Conservation (phyloP, 768 basidiomycete species). For the Hygrophoropsis aurantiaca region DNA sequence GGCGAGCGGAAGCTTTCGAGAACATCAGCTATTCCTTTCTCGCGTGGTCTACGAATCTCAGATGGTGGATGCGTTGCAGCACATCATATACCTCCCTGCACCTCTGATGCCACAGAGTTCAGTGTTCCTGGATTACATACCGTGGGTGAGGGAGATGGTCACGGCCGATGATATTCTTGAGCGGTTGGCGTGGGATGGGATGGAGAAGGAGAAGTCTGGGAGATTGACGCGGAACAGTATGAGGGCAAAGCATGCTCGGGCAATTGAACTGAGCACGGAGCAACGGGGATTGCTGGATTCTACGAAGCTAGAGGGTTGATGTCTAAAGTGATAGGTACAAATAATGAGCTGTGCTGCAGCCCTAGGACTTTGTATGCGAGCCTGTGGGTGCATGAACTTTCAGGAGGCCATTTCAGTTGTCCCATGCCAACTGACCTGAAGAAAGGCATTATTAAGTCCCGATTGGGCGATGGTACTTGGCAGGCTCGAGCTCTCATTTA, state of each 20-base stretch:
- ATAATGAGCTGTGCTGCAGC: conserved; percentile 4
- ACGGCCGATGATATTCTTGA: conserved; percentile 54
- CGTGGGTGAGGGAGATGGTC: conserved; percentile 67
- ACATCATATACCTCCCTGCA: conserved; percentile 42
- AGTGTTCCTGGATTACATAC: conserved; percentile 68
- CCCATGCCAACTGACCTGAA: conserved; percentile 6
- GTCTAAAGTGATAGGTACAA: conserved; percentile 1
- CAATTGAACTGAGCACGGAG: conserved; percentile 38
- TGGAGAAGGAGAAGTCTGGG: conserved; percentile 27
- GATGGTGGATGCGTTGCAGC: conserved; percentile 47
- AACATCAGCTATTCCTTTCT: conserved; percentile 36
- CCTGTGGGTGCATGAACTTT: conserved; percentile 4
- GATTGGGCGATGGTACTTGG: conserved; percentile 7
- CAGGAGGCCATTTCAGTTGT: conserved; percentile 4
- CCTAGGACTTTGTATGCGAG: conserved; percentile 8
- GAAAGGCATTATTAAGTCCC: conserved; percentile 9
- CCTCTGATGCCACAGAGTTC: conserved; percentile 43
- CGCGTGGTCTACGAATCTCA: conserved; percentile 45
- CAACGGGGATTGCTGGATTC: conserved; percentile 33
- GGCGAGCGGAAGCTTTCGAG: conserved; percentile 20
- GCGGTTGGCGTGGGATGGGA: conserved; percentile 33
- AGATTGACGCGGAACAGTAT: conserved; percentile 62
- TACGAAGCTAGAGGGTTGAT: conserved; percentile 17
- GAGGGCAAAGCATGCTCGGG: conserved; percentile 41
- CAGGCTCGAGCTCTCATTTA: conserved; percentile 19